Percentiles rank a stretch among this genome's conserved stretches.
Evolutionary conservation across 352 stramenopile genomes (phyloP).

Genomic region (Globisporangium cederbergense): DNA sequence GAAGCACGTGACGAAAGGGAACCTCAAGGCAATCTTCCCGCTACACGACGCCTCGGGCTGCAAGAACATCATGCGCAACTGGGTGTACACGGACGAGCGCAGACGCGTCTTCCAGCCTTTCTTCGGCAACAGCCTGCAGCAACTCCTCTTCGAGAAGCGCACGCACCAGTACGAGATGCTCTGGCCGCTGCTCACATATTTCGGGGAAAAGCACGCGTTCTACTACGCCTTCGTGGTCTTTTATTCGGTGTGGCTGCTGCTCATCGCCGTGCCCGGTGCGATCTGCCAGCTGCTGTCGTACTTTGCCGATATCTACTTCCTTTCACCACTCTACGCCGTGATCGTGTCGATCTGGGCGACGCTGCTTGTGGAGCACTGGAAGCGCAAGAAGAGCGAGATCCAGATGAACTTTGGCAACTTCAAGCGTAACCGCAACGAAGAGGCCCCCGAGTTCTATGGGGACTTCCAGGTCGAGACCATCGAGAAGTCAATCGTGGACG

Average conservation of each 20-base stretch:
- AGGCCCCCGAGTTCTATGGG: constrained; percentile 52
- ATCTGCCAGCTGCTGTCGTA: constrained; percentile 51
- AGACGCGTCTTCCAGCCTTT: constrained; percentile 58
- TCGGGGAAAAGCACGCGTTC: constrained; percentile 79
- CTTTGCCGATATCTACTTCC: constrained; percentile 23
- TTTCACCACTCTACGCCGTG: constrained; percentile 56
- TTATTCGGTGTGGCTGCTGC: constrained; percentile 68
- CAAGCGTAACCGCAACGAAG: constrained; percentile 51
- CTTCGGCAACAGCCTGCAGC: constrained; percentile 32
- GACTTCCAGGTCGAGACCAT: constrained; percentile 63
- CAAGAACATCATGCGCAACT: constrained; percentile 61
- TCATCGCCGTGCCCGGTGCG: constrained; percentile 45
- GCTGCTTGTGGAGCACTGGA: constrained; percentile 87
- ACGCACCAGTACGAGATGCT: constrained; percentile 75
- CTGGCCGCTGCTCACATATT: constrained; percentile 78
- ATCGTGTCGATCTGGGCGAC: constrained; percentile 86
- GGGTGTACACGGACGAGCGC: constrained; percentile 37
- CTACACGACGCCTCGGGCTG: constrained; percentile 60
- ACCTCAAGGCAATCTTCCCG: constrained; percentile 61
- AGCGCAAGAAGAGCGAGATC: constrained; percentile 83
- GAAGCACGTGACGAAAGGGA: constrained; percentile 48
- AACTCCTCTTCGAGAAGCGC: constrained; percentile 62
- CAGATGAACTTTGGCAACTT: constrained; percentile 78
- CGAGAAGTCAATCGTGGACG: constrained; percentile 39
- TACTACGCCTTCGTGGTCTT: constrained; percentile 78